Conservation (phyloP, 2,329 filamentous ascomycete genomes). For the Apiospora malaysiana region DNA sequence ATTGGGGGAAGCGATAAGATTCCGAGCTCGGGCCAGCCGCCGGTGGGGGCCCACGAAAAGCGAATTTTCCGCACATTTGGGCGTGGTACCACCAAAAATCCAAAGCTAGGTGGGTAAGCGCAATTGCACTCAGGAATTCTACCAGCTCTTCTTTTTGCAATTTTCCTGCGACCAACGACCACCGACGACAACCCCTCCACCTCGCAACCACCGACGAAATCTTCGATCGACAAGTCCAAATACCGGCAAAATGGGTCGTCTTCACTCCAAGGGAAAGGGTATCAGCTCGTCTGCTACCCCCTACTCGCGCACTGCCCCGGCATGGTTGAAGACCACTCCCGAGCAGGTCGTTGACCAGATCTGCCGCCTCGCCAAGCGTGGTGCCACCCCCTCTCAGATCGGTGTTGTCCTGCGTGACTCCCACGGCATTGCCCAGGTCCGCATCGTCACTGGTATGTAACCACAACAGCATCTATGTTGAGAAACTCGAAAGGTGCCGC, state of each 20-base stretch:
- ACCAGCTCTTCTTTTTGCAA: constrained; percentile 20
- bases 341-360: constrained; percentile 99
- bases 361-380: constrained; percentile 98
- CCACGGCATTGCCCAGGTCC: constrained; percentile 98
- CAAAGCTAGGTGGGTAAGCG: constrained; percentile 15
- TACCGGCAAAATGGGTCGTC: constrained; percentile 82
- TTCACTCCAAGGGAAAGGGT: constrained; percentile 99
- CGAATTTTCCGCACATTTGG: constrained; percentile 14
- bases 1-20: constrained; percentile 17
- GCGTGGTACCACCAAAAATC: constrained; percentile 17
- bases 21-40: neutral
- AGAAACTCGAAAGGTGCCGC: neutral
- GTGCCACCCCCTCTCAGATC: constrained; percentile 97
- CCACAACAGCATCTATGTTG: neutral
- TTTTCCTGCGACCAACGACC: constrained; percentile 29
- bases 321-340: constrained; percentile 98
- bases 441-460: constrained; percentile 90
- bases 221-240: constrained; percentile 32
- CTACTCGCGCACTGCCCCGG: constrained; percentile 90
- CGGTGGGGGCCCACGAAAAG: constrained; percentile 11
- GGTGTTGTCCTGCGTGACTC: constrained; percentile 98
- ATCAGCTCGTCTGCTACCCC: constrained; percentile 95
- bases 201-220: constrained; percentile 31
- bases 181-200: constrained; percentile 23
- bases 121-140: constrained; percentile 16